Conservation (phyloP, 2,329 filamentous ascomycete species). For the Dothidotthia symphoricarpi region DNA sequence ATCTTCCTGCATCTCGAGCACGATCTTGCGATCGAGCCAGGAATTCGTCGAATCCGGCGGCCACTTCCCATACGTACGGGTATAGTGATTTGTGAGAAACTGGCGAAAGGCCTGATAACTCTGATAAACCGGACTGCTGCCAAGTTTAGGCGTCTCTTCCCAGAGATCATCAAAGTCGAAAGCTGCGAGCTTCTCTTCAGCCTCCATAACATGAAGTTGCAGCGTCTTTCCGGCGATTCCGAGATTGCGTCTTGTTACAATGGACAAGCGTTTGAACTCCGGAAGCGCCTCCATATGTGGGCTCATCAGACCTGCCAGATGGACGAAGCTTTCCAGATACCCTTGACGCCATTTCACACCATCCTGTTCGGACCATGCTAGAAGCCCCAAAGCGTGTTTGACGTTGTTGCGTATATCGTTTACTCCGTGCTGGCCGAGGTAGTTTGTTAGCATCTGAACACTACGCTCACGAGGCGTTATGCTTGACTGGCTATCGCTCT, state of each 20-base stretch:
- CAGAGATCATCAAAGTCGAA: constrained; percentile 65
- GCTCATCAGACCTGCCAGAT: constrained; percentile 61
- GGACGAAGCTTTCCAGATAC: constrained; percentile 66
- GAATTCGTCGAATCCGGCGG: constrained; percentile 49
- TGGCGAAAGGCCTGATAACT: constrained; percentile 60
- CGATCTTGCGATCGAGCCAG: constrained; percentile 62
- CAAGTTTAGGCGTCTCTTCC: constrained; percentile 40
- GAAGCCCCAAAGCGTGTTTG: constrained; percentile 58
- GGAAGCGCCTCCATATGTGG: constrained; percentile 48
- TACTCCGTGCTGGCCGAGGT: constrained; percentile 58
- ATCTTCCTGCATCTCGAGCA: constrained; percentile 60
- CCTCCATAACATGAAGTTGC: constrained; percentile 61
- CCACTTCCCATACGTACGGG: constrained; percentile 59
- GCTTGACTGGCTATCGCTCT: constrained; percentile 34
- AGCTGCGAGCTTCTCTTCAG: constrained; percentile 58
- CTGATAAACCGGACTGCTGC: constrained; percentile 47
- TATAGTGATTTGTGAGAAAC: constrained; percentile 61
- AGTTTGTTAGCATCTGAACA: constrained; percentile 60
- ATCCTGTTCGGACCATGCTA: constrained; percentile 65
- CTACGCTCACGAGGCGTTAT: constrained; percentile 46
- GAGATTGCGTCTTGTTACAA: constrained; percentile 62
- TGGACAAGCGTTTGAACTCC: constrained; percentile 60
- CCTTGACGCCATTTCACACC: constrained; percentile 64
- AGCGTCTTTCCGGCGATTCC: constrained; percentile 62
- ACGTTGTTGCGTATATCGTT: constrained; percentile 64